These are phyloP conservation scores for Cladophialophora bantiana DNA, from an alignment of 2,329 filamentous ascomycete species.

Conservation along the genomic window DNA sequence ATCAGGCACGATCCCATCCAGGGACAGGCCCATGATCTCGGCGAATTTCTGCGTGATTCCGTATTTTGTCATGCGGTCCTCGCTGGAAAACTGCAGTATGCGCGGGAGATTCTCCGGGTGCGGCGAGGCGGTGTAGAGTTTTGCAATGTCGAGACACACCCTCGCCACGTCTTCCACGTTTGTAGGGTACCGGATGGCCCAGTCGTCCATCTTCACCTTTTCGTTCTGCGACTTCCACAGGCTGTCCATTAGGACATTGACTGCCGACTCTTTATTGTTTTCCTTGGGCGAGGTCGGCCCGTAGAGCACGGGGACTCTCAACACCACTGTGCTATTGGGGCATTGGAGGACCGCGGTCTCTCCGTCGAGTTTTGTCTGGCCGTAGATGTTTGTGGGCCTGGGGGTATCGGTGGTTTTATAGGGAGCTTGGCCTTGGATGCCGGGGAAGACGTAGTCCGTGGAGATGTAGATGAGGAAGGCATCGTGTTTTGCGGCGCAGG, in stretches of 20 bases:
- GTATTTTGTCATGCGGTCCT: conserved; percentile 88
- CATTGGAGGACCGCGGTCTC: conserved; percentile 72
- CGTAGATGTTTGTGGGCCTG: conserved; percentile 79
- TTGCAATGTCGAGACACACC: conserved; percentile 76
- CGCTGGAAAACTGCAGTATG: conserved; percentile 84
- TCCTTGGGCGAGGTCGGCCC: conserved; percentile 68
- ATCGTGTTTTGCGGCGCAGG: conserved; percentile 65
- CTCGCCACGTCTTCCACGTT: conserved; percentile 87
- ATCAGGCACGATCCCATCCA: conserved; percentile 72
- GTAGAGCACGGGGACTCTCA: conserved; percentile 85
- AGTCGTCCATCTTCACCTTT: conserved; percentile 81
- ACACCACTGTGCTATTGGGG: conserved; percentile 62
- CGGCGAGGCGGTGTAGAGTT: conserved; percentile 68
- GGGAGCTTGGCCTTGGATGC: conserved; percentile 81
- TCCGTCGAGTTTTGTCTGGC: conserved; percentile 75
- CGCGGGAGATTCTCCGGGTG: conserved; percentile 63
- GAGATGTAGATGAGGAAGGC: conserved; percentile 68
- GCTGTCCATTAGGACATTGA: conserved; percentile 79
- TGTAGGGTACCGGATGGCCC: conserved; percentile 82
- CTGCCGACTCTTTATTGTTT: conserved; percentile 74
- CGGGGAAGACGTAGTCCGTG: conserved; percentile 79
- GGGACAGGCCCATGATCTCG: conserved; percentile 77
- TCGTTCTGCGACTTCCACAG: conserved; percentile 74
- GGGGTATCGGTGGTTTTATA: conserved; percentile 72
- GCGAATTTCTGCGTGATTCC: conserved; percentile 81